Evolutionary conservation across 345 rosid genomes (phyloP).

Genomic region (Salix viminalis): DNA sequence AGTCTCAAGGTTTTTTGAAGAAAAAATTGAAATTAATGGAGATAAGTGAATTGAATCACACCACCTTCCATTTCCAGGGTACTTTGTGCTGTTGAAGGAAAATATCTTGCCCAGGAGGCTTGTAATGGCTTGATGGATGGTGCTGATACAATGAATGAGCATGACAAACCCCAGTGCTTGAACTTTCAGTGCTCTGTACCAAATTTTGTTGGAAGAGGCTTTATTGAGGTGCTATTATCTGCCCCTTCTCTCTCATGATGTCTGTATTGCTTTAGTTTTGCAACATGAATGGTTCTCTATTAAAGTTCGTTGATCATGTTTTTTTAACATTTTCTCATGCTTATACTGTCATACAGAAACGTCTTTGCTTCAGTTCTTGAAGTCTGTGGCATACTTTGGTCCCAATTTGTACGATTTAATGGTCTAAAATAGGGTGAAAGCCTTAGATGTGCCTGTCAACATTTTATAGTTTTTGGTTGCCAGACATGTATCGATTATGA

Average conservation of each 20-base stretch:
- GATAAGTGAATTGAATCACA: not conserved
- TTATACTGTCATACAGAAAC: not conserved
- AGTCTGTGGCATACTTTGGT: not conserved
- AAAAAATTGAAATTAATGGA: not conserved
- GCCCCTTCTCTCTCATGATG: conserved; percentile 3
- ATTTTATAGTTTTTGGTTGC: not conserved
- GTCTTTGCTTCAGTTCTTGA: not conserved
- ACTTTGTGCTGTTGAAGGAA: conserved; percentile 90
- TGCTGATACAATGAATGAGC: conserved; percentile 38
- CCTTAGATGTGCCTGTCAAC: not conserved
- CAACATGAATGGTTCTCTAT: not conserved
- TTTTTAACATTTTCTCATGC: not conserved
- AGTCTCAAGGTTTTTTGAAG: not conserved
- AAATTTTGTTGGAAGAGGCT: conserved; percentile 65
- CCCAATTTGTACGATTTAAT: not conserved
- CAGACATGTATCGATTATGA: not conserved
- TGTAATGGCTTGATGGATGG: conserved; percentile 40
- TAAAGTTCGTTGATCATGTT: not conserved
- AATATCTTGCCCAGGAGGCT: conserved; percentile 65
- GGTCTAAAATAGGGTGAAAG: not conserved
- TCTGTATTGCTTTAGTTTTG: not conserved
- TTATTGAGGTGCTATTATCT: conserved; percentile 63
- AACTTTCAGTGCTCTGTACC: conserved; percentile 68
- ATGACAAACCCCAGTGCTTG: conserved; percentile 52
- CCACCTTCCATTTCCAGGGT: conserved; percentile 45